Conservation (phyloP, 2,329 filamentous ascomycete species). For the Fusarium ambrosium region DNA sequence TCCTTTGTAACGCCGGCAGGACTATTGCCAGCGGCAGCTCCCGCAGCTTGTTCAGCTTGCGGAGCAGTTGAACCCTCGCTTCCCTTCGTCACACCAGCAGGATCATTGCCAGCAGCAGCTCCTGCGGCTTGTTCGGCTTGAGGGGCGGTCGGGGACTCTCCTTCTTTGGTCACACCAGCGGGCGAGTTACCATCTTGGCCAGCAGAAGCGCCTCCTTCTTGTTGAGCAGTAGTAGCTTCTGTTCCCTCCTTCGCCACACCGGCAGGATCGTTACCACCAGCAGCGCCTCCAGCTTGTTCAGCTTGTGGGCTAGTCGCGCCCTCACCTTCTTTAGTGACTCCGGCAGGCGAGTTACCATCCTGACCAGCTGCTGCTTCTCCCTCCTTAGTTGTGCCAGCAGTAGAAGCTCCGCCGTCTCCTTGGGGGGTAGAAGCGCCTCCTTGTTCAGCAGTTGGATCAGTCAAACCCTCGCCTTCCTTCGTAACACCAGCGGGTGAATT, state of each 20-base stretch:
- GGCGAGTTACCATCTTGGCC: background rate
- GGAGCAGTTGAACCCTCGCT: background rate
- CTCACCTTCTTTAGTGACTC: background rate
- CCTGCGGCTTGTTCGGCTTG: background rate
- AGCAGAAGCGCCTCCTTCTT: background rate
- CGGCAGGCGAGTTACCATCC: background rate
- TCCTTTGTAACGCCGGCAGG: background rate
- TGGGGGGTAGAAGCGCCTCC: background rate
- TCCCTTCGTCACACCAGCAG: background rate
- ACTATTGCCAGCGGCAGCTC: background rate
- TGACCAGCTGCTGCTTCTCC: background rate
- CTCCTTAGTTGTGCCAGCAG: background rate
- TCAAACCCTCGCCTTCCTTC: background rate
- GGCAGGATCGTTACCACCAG: background rate
- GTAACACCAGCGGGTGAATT: no score
- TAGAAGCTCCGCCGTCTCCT: background rate
- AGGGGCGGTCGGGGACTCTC: background rate
- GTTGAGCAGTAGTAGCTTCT: background rate
- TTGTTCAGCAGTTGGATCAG: background rate
- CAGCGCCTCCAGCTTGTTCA: background rate
- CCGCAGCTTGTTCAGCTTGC: background rate
- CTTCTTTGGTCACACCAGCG: background rate
- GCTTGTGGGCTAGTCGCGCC: background rate
- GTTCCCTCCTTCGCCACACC: background rate
- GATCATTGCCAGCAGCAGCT: background rate